Evolutionary conservation across 345 rosid genomes (phyloP), one percentile per base, ranked within the genome.

Genomic region (Tarenaya hassleriana): DNA sequence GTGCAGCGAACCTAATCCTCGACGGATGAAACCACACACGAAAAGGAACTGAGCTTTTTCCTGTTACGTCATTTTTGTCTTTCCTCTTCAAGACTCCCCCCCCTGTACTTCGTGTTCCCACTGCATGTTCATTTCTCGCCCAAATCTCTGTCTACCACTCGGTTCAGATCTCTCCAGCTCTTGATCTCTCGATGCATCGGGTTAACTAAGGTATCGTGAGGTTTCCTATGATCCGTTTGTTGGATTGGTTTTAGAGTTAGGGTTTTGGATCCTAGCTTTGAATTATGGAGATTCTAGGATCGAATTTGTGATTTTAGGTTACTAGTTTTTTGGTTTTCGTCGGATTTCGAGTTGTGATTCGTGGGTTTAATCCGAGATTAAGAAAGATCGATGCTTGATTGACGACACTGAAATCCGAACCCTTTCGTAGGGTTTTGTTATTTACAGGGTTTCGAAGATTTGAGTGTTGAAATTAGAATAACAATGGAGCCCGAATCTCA

Each of bases 401-500:
- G 40, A 16, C 49, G 17, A n/a, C n/a, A n/a, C 29, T 29, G 56
- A 64, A 48, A 12, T 57, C 8, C 33, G 57, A 50, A 31, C 46
- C 20, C 17, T 21, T 35, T 24, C n/a, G 7, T 35, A 35, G 40
- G 40, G 8, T 33, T 43, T 50, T 35, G 9, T 17, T 31, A 37
- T n/a, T n/a, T n/a, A n/a, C n/a, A 24, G 17, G n/a, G 33, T 34
- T 5, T 21, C 13, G 7, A 40, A 44, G 18, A 48, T 52, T 38
- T 9, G 16, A 33, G 57, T 21, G 34, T 52, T 38, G 17, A 7
- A n/a, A 8, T 20, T 17, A 37, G 7, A 14, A 33, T 34, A 6
- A 5, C 10, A 52, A 34, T 72, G 76, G 73, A 72, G 27, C 69
- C 54, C 48, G 70, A 68, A 56, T 73, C 73, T 20, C 73, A 68